Base-by-base conservation (phyloP, 129 eudicot species). In the Apium graveolens region DNA sequence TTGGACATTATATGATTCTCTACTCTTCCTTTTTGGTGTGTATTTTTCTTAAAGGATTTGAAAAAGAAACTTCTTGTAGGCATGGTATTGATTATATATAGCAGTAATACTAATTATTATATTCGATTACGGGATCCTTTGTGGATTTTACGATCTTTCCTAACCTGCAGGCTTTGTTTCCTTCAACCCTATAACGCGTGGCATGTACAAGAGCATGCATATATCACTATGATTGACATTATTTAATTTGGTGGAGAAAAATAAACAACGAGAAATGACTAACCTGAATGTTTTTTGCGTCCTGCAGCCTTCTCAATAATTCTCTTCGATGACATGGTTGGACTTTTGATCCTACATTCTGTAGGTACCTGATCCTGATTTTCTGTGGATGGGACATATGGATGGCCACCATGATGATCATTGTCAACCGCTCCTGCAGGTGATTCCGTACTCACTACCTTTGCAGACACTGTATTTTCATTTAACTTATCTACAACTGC, bases 281-380 rank as follows among this genome's bases (percentile, higher is more conserved):
- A 74, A 88, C 92, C 44, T 79, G 82, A 38, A 72, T 39, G 37
- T 35, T 4, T 43, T 37, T 49, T 38, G 77, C 81, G 43, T 39
- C 60, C 32, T 29, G 37, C 39, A 69, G 81, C 39, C 71, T 42
- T 60, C 41, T 38, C 78, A 38, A 6, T 35, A 5, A 37, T 48
- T 44, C 60, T 49, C 49, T 80, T 74, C 17, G 13, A 24, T 41
- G 78, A 66, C 49, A 2, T 62, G 11, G 14, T 35, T 71, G 38
- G 12, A 45, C 20, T 73, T 13, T 44, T 80, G n/a, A 6, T 70
- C 60, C 46, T 48, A 43, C 11, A 32, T 74, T 51, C 48, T 20
- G 27, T 16, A 31, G 41, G 20, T 34, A 49, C 38, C 53, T 20
- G 65, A 70, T 13, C 7, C 53, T 27, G 8, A 49, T 49, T 27